Percentiles rank a stretch among this genome's conserved stretches.
Evolutionary conservation across 2,329 filamentous ascomycete genomes (phyloP).

Genomic region (Ascochyta koolunga): DNA sequence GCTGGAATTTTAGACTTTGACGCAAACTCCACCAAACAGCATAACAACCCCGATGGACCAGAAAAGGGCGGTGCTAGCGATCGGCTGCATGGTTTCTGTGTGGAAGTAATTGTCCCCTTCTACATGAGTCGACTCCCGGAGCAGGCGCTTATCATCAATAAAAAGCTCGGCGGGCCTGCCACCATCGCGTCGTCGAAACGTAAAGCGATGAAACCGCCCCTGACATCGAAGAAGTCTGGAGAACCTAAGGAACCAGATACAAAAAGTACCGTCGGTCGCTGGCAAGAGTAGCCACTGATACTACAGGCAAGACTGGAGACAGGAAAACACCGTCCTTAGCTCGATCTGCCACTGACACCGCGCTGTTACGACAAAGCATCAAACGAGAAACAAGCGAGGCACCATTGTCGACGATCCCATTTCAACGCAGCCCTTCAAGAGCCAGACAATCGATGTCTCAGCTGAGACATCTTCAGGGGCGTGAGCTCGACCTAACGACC

Average conservation of each 20-base stretch:
- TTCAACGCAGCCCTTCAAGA: conserved; percentile 53
- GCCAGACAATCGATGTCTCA: conserved; percentile 48
- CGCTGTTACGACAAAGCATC: conserved; percentile 60
- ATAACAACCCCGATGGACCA: conserved; percentile 27
- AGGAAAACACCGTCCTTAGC: conserved; percentile 67
- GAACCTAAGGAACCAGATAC: conserved; percentile 47
- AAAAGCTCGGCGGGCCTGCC: conserved; percentile 75
- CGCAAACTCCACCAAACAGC: conserved; percentile 30
- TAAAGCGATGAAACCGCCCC: conserved; percentile 50
- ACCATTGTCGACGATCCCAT: conserved; percentile 57
- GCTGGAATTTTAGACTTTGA: conserved; percentile 54
- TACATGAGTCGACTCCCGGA: conserved; percentile 78
- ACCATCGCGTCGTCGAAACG: conserved; percentile 63
- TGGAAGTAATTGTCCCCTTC: conserved; percentile 82
- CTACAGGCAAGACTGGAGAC: conserved; percentile 57
- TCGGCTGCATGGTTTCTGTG: conserved; percentile 75
- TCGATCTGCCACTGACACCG: conserved; percentile 69
- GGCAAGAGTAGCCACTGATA: conserved; percentile 66
- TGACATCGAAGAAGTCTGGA: conserved; percentile 45
- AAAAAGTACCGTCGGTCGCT: conserved; percentile 59
- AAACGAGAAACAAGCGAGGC: conserved; percentile 73
- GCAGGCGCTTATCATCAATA: conserved; percentile 71
- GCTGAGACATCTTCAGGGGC: conserved; percentile 55
- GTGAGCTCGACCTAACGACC: conserved; percentile 62
- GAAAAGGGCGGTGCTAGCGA: conserved; percentile 54